Evolutionary conservation across 768 basidiomycete genomes (phyloP), one percentile per base, ranked within the genome.

Genomic region (Clathrus columnatus): DNA sequence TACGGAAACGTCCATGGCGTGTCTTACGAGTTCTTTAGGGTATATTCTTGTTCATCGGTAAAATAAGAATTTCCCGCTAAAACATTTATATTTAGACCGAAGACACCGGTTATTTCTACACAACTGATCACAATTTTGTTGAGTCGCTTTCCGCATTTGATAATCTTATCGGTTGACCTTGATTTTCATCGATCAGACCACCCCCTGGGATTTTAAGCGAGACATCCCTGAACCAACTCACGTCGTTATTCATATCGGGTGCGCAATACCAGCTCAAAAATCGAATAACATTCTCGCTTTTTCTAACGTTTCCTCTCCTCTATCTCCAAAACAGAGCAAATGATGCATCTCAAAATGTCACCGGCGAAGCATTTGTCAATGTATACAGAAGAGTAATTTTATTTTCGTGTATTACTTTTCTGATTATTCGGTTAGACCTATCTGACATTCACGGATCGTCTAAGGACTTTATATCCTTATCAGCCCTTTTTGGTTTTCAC

Each of bases 191-290:
- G 29, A 24, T 51, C 42, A 70, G 65, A 82, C 79, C 3, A 82
- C 80, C 1, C 74, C 77, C 2, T 82, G 80, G 79, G 61, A 81
- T 59, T 81, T 83, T 60, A 57, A 63, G 3, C 67, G 71, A 2
- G 79, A 83, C 58, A 60, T 63, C 2, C 77, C 78, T 7, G 57
- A 68, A 0, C 65, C 78, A 5, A 79, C 78, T 1, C 78, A 81
- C 57, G 62, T 81, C 52, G 73, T 82, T 2, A 75, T 80, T n/a
- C 77, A 80, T 60, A 78, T 81, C 49, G 77, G 80, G 74, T 76
- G 59, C 21, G 70, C 57, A n/a, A 46, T 18, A 51, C 11, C 48
- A n/a, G n/a, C 5, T 8, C 5, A 10, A 27, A 7, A 46, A 18
- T 24, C 41, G 28, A 14, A 17, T 27, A 4, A 6, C 50, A 8